Base-by-base conservation (phyloP, 441 rosid genomes). In the Adansonia madagascariensis region DNA sequence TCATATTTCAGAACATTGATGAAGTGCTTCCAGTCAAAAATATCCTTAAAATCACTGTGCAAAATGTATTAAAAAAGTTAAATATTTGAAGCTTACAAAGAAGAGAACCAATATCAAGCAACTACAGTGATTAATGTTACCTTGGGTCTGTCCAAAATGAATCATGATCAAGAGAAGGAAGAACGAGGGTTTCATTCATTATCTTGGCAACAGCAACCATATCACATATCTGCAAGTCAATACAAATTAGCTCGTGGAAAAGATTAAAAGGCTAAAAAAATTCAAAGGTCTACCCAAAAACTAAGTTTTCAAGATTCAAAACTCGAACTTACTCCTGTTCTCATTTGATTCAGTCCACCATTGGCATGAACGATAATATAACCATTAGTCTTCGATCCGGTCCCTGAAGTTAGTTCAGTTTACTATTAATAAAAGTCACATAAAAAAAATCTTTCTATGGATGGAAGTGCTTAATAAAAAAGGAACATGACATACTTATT, bases 341-440 rank as follows among this genome's bases (percentile, higher is more conserved):
- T 91, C 98, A 96, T 96, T 88, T 94, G 98, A 87, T 96, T 96
- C 84, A 96, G 78, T 78, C 99, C 99, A 44, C 99, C 99, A 77
- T 96, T 96, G 35, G 98, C 98, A 76, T 92, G 95, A 76, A 91
- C 96, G 31, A 94, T 65, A 68, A 96, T 89, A 80, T 90, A 96
- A 3, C 98, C 99, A 80, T 91, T 91, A 43, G 97, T 88, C 24
- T 84, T 86, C 4, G 64, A 77, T 22, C 65, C 75, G 0, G 79
- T 52, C 61, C 83, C 99, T 94, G 80, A 53, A 80, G 11, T 2
- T 27, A 74, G 44, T 53, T 76, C 71, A 47, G 49, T 9, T 5
- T 53, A 17, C 5, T 53, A 22, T 8, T 2, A 41, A 35, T 5
- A 22, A 79, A 1, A 27, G 22, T 2, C 39, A 35, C 39, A 35